Percentiles rank a stretch among this genome's conserved stretches.
Evolutionary conservation across 208 protist species (phyloP).

Genomic region (Trypanosoma cruzi): DNA sequence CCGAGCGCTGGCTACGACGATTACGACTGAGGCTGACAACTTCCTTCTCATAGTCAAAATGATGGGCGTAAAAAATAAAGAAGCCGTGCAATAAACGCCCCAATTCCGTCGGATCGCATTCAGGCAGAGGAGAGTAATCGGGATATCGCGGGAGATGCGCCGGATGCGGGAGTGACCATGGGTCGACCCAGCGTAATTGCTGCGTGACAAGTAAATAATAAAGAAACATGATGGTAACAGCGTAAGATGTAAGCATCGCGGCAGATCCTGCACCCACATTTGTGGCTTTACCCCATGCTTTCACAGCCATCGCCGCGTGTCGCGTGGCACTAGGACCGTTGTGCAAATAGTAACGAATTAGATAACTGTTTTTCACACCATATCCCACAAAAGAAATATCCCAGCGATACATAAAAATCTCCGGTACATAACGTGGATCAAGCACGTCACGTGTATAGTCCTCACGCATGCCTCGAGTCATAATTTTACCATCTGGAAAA

Average conservation of each 20-base stretch:
- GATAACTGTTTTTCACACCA: slow-evolving; percentile 91
- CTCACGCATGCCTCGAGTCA: slow-evolving; percentile 87
- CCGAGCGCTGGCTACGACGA: slow-evolving; percentile 50
- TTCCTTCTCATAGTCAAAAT: slow-evolving; percentile 86
- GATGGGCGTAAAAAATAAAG: slow-evolving; percentile 83
- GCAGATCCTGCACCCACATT: slow-evolving; percentile 77
- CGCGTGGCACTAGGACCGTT: slow-evolving; percentile 56
- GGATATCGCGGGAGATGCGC: slow-evolving; percentile 87
- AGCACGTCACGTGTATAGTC: slow-evolving; percentile 88
- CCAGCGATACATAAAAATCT: slow-evolving; percentile 92
- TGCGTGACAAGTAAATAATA: slow-evolving; percentile 86
- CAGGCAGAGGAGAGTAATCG: slow-evolving; percentile 73
- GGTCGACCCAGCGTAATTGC: slow-evolving; percentile 82
- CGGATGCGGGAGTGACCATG: slow-evolving; percentile 86
- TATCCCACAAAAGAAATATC: slow-evolving; percentile 91
- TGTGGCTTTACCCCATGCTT: slow-evolving; percentile 92
- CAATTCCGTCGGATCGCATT: slow-evolving; percentile 74
- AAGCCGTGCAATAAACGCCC: slow-evolving; percentile 83
- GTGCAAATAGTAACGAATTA: slow-evolving; percentile 86
- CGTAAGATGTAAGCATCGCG: slow-evolving; percentile 90
- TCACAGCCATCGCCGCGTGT: slow-evolving; percentile 84
- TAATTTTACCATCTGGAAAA: slow-evolving; percentile 87
- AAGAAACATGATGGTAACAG: slow-evolving; percentile 83
- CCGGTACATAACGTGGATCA: slow-evolving; percentile 81
- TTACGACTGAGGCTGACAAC: slow-evolving; percentile 80